Base-by-base conservation (phyloP, 75 land plant genomes). In the Cryptomeria japonica region DNA sequence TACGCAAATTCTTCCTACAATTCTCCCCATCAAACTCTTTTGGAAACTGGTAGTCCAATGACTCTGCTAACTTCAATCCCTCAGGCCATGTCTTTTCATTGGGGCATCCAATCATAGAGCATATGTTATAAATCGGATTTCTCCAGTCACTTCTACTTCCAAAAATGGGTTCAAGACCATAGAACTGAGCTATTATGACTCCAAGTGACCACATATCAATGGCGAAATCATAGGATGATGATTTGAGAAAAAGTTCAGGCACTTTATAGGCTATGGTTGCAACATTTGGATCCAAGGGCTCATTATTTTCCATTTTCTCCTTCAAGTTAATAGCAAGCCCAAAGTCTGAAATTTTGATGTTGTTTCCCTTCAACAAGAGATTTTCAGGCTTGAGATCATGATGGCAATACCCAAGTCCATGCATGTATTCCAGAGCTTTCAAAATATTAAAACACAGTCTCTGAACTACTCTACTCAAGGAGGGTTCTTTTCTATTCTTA, bases 131-230 rank as follows among this genome's bases (percentile, higher is more conserved):
- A 7, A 39, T 39, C 28, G 22, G 82, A 12, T 38, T 39, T 38
- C 8, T 2, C 42, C 22, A 22, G 3, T 19, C 12, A 25, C 0
- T 19, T 7, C 0, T 22, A 75, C 51, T 2, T n/a, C 11, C 11
- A 46, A 82, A 82, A 1, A 82, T 28, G 2, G 51, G 84, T 3
- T 31, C 25, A 12, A 28, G 12, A 18, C 44, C 46, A n/a, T 38
- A 53, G 4, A 53, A 15, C 18, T 82, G 11, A 11, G 51, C 84
- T 2, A 82, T 46, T 25, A 82, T 46, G 12, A 41, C 84, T 28
- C 93, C 93, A 36, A 85, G 70, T 32, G 93, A 88, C 93, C 93
- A 92, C 84, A 92, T 92, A 82, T 92, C 93, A 22, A 92, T 87
- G 32, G 93, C 87, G 4, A 84, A 80, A 28, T 79, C 84, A 75